Conservation (phyloP, 257 asterid species). For the Paulownia fortunei region DNA sequence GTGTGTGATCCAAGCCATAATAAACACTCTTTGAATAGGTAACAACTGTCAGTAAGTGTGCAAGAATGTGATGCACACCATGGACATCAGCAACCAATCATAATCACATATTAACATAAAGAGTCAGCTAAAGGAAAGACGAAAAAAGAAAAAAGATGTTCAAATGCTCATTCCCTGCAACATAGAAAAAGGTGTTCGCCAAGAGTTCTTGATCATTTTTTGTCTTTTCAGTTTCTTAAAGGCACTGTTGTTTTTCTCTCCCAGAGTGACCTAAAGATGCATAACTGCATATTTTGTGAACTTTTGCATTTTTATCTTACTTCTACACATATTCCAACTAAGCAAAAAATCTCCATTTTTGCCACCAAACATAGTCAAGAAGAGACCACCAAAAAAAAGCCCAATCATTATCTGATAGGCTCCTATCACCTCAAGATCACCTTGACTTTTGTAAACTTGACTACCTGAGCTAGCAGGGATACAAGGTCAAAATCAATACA, state of each 20-base stretch:
- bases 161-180: not conserved
- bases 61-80: constrained; percentile 5
- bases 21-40: not conserved
- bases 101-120: not conserved
- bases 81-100: not conserved
- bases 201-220: not conserved
- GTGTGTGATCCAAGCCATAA: not conserved
- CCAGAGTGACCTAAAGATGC: not conserved
- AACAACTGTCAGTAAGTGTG: not conserved
- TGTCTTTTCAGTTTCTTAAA: constrained; percentile 5
- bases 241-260: not conserved
- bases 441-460: not conserved
- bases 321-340: not conserved
- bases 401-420: not conserved
- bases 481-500: not conserved
- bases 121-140: not conserved
- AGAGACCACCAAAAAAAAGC: not conserved
- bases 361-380: not conserved
- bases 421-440: not conserved
- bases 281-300: not conserved
- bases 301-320: not conserved
- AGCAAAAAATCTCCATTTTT: not conserved
- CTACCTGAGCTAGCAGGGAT: not conserved
- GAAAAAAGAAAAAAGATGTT: not conserved
- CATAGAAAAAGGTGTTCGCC: not conserved